These are phyloP conservation scores for Stephania cephalantha DNA, from an alignment of 164 flowering plant species.

Conservation along the genomic window DNA sequence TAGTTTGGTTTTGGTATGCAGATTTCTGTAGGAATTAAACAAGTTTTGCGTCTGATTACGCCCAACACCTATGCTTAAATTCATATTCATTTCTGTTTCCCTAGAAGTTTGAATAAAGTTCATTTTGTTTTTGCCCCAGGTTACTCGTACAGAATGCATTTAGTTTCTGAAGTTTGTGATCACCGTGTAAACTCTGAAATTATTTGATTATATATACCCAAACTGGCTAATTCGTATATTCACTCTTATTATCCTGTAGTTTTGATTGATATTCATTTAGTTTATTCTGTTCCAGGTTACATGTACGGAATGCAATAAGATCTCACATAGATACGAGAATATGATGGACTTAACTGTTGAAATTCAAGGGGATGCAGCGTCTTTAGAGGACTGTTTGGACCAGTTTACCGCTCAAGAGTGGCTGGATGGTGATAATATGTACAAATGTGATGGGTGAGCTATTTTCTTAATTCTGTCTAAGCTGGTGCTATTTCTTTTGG, in stretches of 20 bases:
- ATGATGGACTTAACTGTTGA: constrained; percentile 99
- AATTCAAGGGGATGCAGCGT: constrained; percentile 82
- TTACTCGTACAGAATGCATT: too few species aligned
- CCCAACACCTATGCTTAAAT: too few species aligned
- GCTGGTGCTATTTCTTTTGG: neutral
- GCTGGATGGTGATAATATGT: constrained; percentile 96
- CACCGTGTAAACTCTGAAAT: too few species aligned
- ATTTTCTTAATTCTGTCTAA: constrained; percentile 1
- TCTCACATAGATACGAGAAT: constrained; percentile 81
- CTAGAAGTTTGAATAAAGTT: too few species aligned
- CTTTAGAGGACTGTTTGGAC: constrained; percentile 82
- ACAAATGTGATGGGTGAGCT: constrained; percentile 85
- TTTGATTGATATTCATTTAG: neutral
- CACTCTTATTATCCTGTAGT: neutral
- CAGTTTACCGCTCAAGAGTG: constrained; percentile 79
- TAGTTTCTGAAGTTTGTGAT: too few species aligned
- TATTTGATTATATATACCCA: neutral
- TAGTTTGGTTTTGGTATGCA: neutral
- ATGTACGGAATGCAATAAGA: constrained; percentile 62
- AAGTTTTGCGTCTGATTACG: neutral
- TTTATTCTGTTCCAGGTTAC: constrained; percentile 47
- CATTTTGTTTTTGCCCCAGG: too few species aligned
- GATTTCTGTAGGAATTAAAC: neutral
- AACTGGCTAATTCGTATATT: neutral
- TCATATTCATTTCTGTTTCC: too few species aligned